These are phyloP conservation scores for Coemansia sp. DNA, from an alignment of 192 early-diverging fungal genomes.

Conservation along the genomic window DNA sequence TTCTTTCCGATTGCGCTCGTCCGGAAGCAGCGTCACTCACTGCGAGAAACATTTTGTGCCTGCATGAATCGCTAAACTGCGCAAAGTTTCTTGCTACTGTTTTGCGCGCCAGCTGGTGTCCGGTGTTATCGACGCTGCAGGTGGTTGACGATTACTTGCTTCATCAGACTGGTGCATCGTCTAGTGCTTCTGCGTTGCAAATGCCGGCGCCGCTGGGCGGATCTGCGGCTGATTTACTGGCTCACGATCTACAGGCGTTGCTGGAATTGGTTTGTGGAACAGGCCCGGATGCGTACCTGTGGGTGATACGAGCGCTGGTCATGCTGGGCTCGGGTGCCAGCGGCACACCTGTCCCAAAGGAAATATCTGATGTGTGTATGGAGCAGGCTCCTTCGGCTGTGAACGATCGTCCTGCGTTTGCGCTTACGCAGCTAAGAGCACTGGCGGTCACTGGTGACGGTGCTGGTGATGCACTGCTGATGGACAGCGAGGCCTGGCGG, in stretches of 20 bases:
- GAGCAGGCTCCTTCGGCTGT: not conserved
- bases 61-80: conserved; percentile 70
- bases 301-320: conserved; percentile 35
- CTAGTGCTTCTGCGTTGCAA: not conserved
- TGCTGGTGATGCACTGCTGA: conserved; percentile 18
- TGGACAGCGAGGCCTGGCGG: conserved; percentile 25
- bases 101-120: conserved; percentile 83
- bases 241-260: conserved; percentile 21
- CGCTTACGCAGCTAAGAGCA: conserved; percentile 29
- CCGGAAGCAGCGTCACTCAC: not conserved
- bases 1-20: conserved; percentile 58
- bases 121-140: conserved; percentile 85
- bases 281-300: conserved; percentile 18
- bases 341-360: conserved; percentile 10
- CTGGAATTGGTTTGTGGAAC: conserved; percentile 12
- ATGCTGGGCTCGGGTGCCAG: conserved; percentile 33
- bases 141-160: conserved; percentile 78
- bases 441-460: conserved; percentile 39
- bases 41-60: conserved; percentile 70
- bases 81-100: conserved; percentile 71
- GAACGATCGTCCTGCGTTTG: conserved; percentile 40
- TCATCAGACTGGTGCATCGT: not conserved
- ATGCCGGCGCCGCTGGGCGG: not conserved
- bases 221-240: conserved; percentile 17
- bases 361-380: not conserved